phyloP scores from a whole-genome alignment of 2,329 filamentous ascomycete genomes.

The Graphilbum sp. region DNA sequence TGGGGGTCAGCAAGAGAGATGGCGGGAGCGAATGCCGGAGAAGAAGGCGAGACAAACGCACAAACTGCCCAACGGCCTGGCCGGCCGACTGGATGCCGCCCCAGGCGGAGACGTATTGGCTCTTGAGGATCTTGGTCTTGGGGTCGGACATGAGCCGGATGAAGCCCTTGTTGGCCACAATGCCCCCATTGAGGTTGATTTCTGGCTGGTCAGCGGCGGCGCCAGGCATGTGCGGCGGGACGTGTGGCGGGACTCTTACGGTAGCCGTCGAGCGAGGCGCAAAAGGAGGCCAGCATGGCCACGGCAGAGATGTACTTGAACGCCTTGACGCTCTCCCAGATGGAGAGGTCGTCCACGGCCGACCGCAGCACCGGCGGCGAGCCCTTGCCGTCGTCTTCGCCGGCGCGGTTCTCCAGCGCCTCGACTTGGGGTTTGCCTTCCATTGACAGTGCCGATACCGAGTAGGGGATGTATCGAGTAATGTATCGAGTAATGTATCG shows the following conservation, averaged over 20 bases:
- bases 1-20: conserved; percentile 4
- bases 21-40: too few relatives aligned
- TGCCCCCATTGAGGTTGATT: conserved; percentile 6
- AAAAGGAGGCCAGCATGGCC: conserved; percentile 24
- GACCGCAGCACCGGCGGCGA: too few relatives aligned
- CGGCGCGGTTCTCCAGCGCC: too few relatives aligned
- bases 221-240: neutral
- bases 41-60: too few relatives aligned
- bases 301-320: conserved; percentile 19
- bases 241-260: conserved; percentile 11
- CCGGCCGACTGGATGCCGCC: conserved; percentile 9
- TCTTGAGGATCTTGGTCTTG: neutral
- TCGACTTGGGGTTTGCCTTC: too few relatives aligned
- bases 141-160: conserved; percentile 6
- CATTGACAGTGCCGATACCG: too few relatives aligned
- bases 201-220: neutral
- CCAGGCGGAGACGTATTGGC: conserved; percentile 7
- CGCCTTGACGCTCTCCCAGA: conserved; percentile 20
- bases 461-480: too few relatives aligned
- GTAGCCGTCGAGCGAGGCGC: conserved; percentile 24
- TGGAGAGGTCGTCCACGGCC: conserved; percentile 18
- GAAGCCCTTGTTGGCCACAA: conserved; percentile 8
- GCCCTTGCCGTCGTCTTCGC: too few relatives aligned
- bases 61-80: conserved; percentile 2
- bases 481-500: too few relatives aligned